Evolutionary conservation across 129 eudicot species (phyloP).

Genomic region (Silybum marianum): DNA sequence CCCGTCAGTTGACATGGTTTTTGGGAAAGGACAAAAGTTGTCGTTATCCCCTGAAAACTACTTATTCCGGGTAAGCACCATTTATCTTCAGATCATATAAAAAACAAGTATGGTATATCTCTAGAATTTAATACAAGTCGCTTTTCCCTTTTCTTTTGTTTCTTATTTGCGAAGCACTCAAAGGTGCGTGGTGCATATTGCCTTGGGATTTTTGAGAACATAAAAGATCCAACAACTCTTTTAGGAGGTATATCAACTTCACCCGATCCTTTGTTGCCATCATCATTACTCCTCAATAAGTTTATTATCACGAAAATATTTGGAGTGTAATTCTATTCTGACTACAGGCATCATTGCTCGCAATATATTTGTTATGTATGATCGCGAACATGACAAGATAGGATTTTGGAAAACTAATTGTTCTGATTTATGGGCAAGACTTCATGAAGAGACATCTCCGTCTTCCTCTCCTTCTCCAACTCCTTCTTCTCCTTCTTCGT

Average conservation of each 20-base stretch:
- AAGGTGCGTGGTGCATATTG: slow-evolving; percentile 95
- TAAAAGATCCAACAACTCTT: slow-evolving; percentile 96
- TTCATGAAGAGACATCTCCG: slow-evolving; percentile 32
- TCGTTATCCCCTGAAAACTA: slow-evolving; percentile 94
- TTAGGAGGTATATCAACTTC: slow-evolving; percentile 72
- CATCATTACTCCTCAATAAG: too few relatives aligned
- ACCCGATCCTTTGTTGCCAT: slow-evolving; percentile 1
- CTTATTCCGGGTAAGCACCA: slow-evolving; percentile 70
- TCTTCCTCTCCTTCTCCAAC: slow-evolving; percentile 52
- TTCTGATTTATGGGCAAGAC: slow-evolving; percentile 90
- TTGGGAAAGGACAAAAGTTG: slow-evolving; percentile 75
- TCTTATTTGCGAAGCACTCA: slow-evolving; percentile 59
- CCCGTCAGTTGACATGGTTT: slow-evolving; percentile 87
- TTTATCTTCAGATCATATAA: neutral
- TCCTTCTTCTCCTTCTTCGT: slow-evolving; percentile 51
- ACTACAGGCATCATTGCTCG: slow-evolving; percentile 78
- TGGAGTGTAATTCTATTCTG: neutral
- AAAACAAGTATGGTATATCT: neutral
- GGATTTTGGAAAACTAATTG: slow-evolving; percentile 99
- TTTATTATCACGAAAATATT: neutral
- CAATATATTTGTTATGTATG: slow-evolving; percentile 92
- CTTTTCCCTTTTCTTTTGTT: slow-evolving; percentile 7
- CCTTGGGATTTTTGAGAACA: slow-evolving; percentile 90
- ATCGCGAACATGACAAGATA: slow-evolving; percentile 82
- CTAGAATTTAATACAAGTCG: neutral